Base-by-base conservation (phyloP, 345 rosid genomes). In the Cardamine occulta region DNA sequence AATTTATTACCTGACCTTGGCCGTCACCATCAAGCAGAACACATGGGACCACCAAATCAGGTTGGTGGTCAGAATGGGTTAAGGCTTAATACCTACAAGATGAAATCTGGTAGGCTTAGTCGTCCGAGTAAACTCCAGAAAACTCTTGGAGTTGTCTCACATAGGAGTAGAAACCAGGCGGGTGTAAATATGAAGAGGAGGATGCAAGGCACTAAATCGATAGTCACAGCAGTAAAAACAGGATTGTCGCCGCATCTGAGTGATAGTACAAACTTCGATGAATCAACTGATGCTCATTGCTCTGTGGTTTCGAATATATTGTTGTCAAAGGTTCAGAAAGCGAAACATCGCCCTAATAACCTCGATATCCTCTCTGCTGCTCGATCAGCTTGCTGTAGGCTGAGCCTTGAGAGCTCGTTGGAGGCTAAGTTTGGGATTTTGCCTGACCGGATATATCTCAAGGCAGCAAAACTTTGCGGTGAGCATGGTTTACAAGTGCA, bases 21-120 rank as follows among this genome's bases (percentile, higher is more conserved):
- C 29, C 93, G 98, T 55, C 99, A 96, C 84, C 98, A 96, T 86
- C 99, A 96, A 83, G 98, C 98, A 32, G 97, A 93, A 73, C 99
- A 96, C 80, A 91, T 89, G 98, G 97, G 82, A 54, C 82, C 89
- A 9, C 82, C 89, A 8, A 82, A 80, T 75, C 72, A 81, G 62
- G 82, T 80, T 49, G 84, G 80, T 11, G 88, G 83, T 34, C 81
- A 87, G 88, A 88, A 79, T 80, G 96, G 97, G 7, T 66, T 88
- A 68, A 89, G 90, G 18, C 84, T 86, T 74, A 86, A 82, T 73
- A 83, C 97, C 32, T 88, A 88, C 81, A 87, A 81, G 77, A 77
- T 89, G 81, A 95, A 95, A 80, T 89, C 98, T 63, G 98, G 98
- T 74, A 91, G 97, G 82, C 91, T 89, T 71, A 93, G 88, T 74